Base-by-base conservation (phyloP, 1,284 basidiomycete genomes). In the Quambalaria eucalypti region DNA sequence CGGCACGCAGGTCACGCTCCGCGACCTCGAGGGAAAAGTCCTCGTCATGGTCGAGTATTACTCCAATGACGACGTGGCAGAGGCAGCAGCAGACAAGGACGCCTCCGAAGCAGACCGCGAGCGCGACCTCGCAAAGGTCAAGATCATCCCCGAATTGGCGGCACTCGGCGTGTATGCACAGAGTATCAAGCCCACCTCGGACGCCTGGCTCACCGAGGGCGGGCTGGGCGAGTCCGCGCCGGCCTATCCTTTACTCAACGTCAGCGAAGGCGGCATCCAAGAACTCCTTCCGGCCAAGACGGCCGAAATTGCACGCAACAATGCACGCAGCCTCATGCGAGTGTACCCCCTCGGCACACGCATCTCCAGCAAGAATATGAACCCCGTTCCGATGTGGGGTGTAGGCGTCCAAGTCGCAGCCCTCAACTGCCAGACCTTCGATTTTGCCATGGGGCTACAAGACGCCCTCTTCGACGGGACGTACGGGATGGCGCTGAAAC, bases 391-490 rank as follows among this genome's bases (percentile, higher is more conserved):
- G n/a, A 82, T 82, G 65, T 85, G 84, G 84, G 77, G 79, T 0
- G 60, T 64, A 1, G 68, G 84, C 2, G 80, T 82, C 1, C 84
- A 85, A 51, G 78, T 85, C n/a, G 80, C 80, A 5, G 80, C 82
- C 28, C 73, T 86, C 40, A 86, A 86, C 66, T 85, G 83, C 83
- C 84, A 85, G 36, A 66, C 62, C 1, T 73, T 68, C 52, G 71
- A 70, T 52, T 51, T 52, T 14, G 64, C 65, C 26, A 62, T 77
- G 52, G 76, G 77, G 51, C 68, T 85, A 33, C 84, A 84, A 59
- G 84, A 84, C 65, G 84, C 80, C 0, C 79, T 85, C 78, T 86
- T 85, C 65, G 78, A 79, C 0, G 84, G 81, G 0, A 82, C 79
- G 1, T 68, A 76, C 3, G 84, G 84, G 0, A 85, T 81, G 80